These are phyloP conservation scores for Eragrostis tef DNA, from an alignment of 202 grass and related monocot species.

Conservation along the genomic window DNA sequence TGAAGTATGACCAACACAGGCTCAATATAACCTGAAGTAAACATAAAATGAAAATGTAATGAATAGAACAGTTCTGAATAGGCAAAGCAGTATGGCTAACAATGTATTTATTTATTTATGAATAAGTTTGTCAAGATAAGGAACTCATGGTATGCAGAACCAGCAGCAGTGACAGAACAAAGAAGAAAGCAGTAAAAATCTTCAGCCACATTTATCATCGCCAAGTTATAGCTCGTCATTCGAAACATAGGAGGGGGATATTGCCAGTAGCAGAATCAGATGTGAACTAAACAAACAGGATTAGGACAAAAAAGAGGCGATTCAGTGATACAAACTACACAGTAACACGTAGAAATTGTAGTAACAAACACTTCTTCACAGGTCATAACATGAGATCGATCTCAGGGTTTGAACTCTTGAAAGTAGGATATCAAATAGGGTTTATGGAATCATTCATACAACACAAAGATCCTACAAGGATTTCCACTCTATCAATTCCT, in stretches of 20 bases:
- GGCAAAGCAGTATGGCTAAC: slow-evolving; percentile 4
- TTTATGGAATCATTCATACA: neutral
- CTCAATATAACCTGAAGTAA: slow-evolving; percentile 88
- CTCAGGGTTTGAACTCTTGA: neutral
- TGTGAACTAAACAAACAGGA: slow-evolving; percentile 2
- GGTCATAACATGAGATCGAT: neutral
- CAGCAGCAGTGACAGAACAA: neutral
- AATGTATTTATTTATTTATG: slow-evolving; percentile 21
- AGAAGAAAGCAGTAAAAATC: neutral
- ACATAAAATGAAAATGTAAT: slow-evolving; percentile 23
- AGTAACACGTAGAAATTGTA: slow-evolving; percentile 4
- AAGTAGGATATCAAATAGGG: neutral
- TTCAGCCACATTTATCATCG: neutral
- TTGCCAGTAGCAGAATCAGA: too few species aligned
- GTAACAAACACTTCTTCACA: neutral
- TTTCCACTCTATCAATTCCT: neutral
- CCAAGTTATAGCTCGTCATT: neutral
- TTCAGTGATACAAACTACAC: neutral
- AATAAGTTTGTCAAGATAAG: slow-evolving; percentile 9
- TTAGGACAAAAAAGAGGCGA: neutral
- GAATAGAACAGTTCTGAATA: slow-evolving; percentile 5
- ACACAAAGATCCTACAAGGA: neutral
- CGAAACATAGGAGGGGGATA: neutral
- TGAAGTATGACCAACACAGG: slow-evolving; percentile 95
- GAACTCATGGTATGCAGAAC: slow-evolving; percentile 14